Percentiles rank a stretch among this genome's conserved stretches.
phyloP scores from a whole-genome alignment of 805 yeast genomes.

The Schizosaccharomyces japonicus region DNA sequence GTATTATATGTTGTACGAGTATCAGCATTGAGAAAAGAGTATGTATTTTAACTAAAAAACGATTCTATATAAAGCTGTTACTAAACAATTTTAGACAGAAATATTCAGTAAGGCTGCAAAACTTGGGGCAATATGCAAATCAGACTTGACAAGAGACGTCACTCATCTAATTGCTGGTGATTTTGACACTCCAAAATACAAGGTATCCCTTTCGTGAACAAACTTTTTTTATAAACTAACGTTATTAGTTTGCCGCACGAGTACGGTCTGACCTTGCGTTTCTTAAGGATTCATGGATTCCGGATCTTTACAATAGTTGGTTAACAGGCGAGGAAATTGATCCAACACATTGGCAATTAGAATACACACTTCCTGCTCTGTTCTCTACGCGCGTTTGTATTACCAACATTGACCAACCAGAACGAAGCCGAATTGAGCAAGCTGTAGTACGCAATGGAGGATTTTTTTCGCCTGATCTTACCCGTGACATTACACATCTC shows the following conservation, averaged over 20 bases:
- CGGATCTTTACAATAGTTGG: constrained; percentile 28
- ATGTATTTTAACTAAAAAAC: background rate
- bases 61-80: background rate
- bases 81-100: background rate
- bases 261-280: constrained; percentile 28
- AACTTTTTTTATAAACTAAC: background rate
- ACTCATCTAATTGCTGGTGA: constrained; percentile 28
- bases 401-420: constrained; percentile 15
- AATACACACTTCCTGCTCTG: constrained; percentile 12
- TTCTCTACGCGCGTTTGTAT: constrained; percentile 17
- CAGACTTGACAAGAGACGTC: constrained; percentile 27
- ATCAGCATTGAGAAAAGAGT: background rate
- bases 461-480: constrained; percentile 11
- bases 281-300: constrained; percentile 24
- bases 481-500: constrained; percentile 13
- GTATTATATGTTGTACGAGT: constrained; percentile 1
- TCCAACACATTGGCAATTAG: constrained; percentile 8
- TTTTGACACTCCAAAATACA: constrained; percentile 28
- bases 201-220: constrained; percentile 6
- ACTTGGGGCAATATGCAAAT: constrained; percentile 25
- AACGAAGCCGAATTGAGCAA: constrained; percentile 11
- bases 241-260: constrained; percentile 18
- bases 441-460: constrained; percentile 16
- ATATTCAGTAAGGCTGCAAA: background rate
- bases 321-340: constrained; percentile 22